A percentile compares a stretch with the other conserved stretches of the same genome.
Conservation (phyloP, 176 grass and related monocot genomes). For the Poa annua region DNA sequence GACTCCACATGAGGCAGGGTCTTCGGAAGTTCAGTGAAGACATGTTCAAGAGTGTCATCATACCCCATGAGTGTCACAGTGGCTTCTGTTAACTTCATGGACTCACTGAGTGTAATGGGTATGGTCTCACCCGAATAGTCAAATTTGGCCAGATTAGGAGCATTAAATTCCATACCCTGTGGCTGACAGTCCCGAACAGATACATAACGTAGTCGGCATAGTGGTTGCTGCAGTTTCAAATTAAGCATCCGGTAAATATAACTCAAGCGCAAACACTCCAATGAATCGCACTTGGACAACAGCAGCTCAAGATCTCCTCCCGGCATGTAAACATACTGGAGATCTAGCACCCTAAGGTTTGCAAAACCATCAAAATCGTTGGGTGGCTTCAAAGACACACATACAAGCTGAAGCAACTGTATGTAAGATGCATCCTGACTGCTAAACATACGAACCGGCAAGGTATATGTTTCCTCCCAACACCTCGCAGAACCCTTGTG, state of each 20-base stretch:
- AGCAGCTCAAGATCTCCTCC: slow-evolving; percentile 5
- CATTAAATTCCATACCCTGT: slow-evolving; percentile 11
- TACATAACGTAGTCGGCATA: slow-evolving; percentile 5
- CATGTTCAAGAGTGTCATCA: slow-evolving; percentile 20
- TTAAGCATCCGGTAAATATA: not conserved
- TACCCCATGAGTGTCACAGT: not conserved
- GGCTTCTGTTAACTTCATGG: slow-evolving; percentile 3
- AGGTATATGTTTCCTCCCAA: slow-evolving; percentile 16
- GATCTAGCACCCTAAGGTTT: slow-evolving; percentile 21
- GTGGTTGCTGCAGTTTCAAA: slow-evolving; percentile 29
- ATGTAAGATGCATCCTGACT: slow-evolving; percentile 4
- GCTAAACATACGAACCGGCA: not conserved
- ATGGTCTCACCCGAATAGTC: not conserved
- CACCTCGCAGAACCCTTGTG: not conserved
- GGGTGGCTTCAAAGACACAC: not conserved
- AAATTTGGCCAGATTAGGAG: slow-evolving; percentile 19
- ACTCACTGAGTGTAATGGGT: slow-evolving; percentile 28
- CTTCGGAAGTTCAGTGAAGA: slow-evolving; percentile 27
- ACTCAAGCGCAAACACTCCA: slow-evolving; percentile 16
- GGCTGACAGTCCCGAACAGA: not conserved
- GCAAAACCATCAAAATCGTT: not conserved
- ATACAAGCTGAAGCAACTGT: not conserved
- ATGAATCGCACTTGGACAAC: slow-evolving; percentile 3
- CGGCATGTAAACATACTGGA: not conserved
- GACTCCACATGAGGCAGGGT: not conserved